These are phyloP conservation scores for Ashbya aceris DNA, from an alignment of 1,139 yeast species.

Conservation along the genomic window DNA sequence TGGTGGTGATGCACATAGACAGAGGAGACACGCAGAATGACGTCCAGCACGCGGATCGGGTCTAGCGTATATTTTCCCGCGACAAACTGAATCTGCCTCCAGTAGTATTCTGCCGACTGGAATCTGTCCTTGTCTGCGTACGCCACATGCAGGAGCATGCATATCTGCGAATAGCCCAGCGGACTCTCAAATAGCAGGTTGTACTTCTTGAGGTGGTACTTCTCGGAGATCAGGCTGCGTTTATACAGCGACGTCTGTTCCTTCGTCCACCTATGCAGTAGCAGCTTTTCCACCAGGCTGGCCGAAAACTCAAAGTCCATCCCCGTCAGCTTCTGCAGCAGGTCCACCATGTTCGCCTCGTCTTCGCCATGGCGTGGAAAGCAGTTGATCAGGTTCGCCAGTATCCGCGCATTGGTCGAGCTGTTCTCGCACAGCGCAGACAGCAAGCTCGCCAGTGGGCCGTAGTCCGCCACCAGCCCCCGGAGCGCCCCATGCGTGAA, in stretches of 20 bases:
- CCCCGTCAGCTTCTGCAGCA: background rate
- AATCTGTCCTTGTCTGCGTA: slow-evolving; percentile 36
- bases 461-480: slow-evolving; percentile 1
- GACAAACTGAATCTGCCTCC: slow-evolving; percentile 45
- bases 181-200: slow-evolving; percentile 70
- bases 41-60: slow-evolving; percentile 60
- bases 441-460: background rate
- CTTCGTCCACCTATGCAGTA: slow-evolving; percentile 8
- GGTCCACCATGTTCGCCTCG: slow-evolving; percentile 2
- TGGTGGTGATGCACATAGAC: slow-evolving; percentile 39
- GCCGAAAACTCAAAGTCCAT: slow-evolving; percentile 7
- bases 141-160: slow-evolving; percentile 43
- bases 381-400: slow-evolving; percentile 8
- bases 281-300: slow-evolving; percentile 9
- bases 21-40: slow-evolving; percentile 45
- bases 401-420: slow-evolving; percentile 4
- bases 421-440: slow-evolving; percentile 4
- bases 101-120: slow-evolving; percentile 39
- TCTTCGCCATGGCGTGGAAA: slow-evolving; percentile 8
- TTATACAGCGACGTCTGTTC: slow-evolving; percentile 9
- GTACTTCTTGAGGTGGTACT: slow-evolving; percentile 60
- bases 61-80: slow-evolving; percentile 77
- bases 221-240: slow-evolving; percentile 8
- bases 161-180: slow-evolving; percentile 70
- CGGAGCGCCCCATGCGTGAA: slow-evolving; percentile 2